Conservation (phyloP, 495 filamentous ascomycete genomes). For the Pseudotulostoma volvatum region DNA sequence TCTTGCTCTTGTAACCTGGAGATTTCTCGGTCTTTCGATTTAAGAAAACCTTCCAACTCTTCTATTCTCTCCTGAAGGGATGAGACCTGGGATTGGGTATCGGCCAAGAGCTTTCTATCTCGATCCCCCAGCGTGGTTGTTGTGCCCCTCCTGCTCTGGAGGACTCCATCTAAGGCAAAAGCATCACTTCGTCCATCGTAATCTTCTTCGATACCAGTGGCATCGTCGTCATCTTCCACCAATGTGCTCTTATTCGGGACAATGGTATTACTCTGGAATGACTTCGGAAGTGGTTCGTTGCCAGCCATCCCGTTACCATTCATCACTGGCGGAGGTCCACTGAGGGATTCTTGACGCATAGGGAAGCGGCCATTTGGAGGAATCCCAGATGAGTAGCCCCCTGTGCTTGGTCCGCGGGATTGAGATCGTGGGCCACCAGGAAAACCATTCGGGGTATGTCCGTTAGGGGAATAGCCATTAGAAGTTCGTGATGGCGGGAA, state of each 20-base stretch:
- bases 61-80: constrained; percentile 59
- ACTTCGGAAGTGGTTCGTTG: constrained; percentile 60
- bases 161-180: constrained; percentile 41
- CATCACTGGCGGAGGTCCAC: constrained; percentile 24
- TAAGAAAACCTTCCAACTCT: constrained; percentile 44
- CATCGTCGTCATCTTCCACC: constrained; percentile 89
- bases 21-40: constrained; percentile 42
- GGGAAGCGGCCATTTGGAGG: constrained; percentile 21
- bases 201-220: constrained; percentile 40
- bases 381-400: constrained; percentile 28
- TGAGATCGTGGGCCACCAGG: constrained; percentile 25
- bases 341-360: constrained; percentile 30
- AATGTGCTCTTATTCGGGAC: constrained; percentile 96
- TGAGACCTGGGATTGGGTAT: constrained; percentile 62
- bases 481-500: constrained; percentile 12
- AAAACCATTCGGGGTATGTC: constrained; percentile 14
- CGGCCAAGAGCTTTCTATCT: constrained; percentile 54
- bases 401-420: constrained; percentile 24
- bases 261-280: constrained; percentile 90
- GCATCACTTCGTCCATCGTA: constrained; percentile 46
- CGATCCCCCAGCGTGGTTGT: constrained; percentile 37
- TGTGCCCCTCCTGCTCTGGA: constrained; percentile 39
- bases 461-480: constrained; percentile 16
- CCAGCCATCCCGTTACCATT: constrained; percentile 17
- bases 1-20: constrained; percentile 26